Evolutionary conservation across 352 stramenopile genomes (phyloP).

Genomic region (Albugo laibachii): DNA sequence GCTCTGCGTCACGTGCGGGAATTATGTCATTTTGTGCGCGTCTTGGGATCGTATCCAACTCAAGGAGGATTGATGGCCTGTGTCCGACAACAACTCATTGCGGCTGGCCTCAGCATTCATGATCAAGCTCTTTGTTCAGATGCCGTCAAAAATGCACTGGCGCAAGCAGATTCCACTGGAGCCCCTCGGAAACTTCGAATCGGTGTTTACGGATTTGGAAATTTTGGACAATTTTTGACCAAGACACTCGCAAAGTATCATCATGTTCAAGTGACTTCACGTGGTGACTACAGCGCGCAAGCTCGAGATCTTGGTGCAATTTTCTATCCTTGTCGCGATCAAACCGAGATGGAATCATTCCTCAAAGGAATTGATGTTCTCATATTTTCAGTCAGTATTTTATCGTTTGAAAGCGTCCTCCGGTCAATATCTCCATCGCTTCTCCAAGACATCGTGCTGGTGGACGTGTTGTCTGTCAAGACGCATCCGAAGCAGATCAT

Average conservation of each 20-base stretch:
- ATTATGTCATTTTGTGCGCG: constrained; percentile 63
- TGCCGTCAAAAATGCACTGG: neutral
- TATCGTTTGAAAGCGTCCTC: constrained; percentile 56
- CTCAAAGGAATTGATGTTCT: constrained; percentile 88
- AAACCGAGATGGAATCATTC: constrained; percentile 74
- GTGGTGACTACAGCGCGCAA: constrained; percentile 60
- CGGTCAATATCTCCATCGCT: constrained; percentile 36
- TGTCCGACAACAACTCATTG: constrained; percentile 28
- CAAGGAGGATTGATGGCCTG: constrained; percentile 39
- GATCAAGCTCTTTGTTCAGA: constrained; percentile 7
- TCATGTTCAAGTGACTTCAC: constrained; percentile 66
- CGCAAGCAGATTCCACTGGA: neutral
- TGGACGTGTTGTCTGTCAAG: constrained; percentile 97
- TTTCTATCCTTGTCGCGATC: constrained; percentile 23
- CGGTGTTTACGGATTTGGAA: constrained; percentile 91
- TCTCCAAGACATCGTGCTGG: constrained; percentile 80
- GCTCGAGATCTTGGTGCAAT: constrained; percentile 29
- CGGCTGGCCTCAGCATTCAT: constrained; percentile 8
- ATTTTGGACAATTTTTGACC: constrained; percentile 97
- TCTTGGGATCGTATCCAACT: constrained; percentile 69
- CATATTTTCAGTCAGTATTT: constrained; percentile 73
- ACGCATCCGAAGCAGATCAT: constrained; percentile 89
- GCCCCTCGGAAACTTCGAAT: constrained; percentile 68
- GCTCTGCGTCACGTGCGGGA: constrained; percentile 66
- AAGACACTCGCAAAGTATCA: constrained; percentile 87